These are phyloP conservation scores for Euphorbia tirucalli DNA, from an alignment of 345 rosid species.

Conservation along the genomic window DNA sequence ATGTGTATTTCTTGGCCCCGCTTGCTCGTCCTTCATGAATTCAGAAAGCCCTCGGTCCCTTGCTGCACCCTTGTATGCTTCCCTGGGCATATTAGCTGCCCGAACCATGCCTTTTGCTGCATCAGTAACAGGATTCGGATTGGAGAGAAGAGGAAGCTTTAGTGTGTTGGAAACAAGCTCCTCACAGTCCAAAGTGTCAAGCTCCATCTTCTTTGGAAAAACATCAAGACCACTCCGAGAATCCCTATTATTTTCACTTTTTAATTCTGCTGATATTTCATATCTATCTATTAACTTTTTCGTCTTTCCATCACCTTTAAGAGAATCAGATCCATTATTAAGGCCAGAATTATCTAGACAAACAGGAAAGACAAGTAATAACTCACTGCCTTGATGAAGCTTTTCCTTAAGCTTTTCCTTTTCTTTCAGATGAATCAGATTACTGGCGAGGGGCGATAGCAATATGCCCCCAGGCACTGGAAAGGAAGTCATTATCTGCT, in stretches of 20 bases:
- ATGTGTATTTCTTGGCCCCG: slow-evolving; percentile 34
- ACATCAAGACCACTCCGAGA: slow-evolving; percentile 27
- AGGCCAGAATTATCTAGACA: slow-evolving; percentile 25
- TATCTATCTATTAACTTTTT: slow-evolving; percentile 38
- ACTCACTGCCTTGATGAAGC: slow-evolving; percentile 35
- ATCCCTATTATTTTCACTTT: slow-evolving; percentile 34
- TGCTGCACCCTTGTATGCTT: slow-evolving; percentile 29
- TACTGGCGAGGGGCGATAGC: slow-evolving; percentile 81
- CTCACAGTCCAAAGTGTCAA: slow-evolving; percentile 48
- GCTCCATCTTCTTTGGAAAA: slow-evolving; percentile 37
- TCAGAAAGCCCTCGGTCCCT: slow-evolving; percentile 44
- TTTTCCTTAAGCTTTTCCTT: slow-evolving; percentile 41
- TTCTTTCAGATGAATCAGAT: slow-evolving; percentile 49
- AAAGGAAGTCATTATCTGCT: slow-evolving; percentile 78
- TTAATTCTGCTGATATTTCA: slow-evolving; percentile 40
- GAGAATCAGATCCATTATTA: slow-evolving; percentile 36
- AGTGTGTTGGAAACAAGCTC: slow-evolving; percentile 63
- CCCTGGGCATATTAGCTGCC: slow-evolving; percentile 35
- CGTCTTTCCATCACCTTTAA: slow-evolving; percentile 42
- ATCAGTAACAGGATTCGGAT: slow-evolving; percentile 35
- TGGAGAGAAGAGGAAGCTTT: slow-evolving; percentile 67
- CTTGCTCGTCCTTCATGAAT: slow-evolving; percentile 35
- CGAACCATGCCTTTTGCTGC: slow-evolving; percentile 34
- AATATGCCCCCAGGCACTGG: slow-evolving; percentile 46
- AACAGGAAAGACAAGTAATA: slow-evolving; percentile 26